phyloP scores from a whole-genome alignment of 2,329 filamentous ascomycete species.

The Pseudogymnoascus sp. region DNA sequence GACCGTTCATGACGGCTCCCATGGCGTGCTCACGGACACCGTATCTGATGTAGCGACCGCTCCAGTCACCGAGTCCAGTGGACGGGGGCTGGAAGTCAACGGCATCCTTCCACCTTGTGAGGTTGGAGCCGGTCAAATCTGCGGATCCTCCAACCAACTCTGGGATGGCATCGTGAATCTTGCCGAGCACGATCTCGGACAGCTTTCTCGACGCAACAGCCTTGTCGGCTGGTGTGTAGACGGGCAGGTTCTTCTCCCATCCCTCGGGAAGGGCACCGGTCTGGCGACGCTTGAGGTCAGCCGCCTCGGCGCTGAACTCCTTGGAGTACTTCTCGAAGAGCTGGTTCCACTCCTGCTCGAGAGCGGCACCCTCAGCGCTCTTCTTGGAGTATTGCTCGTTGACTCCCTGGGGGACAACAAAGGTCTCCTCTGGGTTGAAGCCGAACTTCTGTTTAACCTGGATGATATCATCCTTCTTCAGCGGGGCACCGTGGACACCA shows the following conservation, averaged over 20 bases:
- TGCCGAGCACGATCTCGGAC: conserved; percentile 86
- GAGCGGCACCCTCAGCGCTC: conserved; percentile 75
- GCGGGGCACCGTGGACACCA: conserved; percentile 90
- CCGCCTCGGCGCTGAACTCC: conserved; percentile 70
- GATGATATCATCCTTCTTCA: conserved; percentile 91
- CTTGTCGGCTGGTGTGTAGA: conserved; percentile 78
- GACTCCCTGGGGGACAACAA: conserved; percentile 88
- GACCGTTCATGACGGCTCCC: conserved; percentile 90
- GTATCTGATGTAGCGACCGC: conserved; percentile 86
- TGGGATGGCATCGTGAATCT: conserved; percentile 74
- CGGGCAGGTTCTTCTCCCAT: conserved; percentile 90
- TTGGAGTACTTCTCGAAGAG: conserved; percentile 79
- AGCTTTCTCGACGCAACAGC: conserved; percentile 93
- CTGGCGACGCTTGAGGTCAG: conserved; percentile 75
- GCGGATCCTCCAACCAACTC: conserved; percentile 95
- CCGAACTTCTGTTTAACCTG: conserved; percentile 92
- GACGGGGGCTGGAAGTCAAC: conserved; percentile 93
- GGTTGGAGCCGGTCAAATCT: conserved; percentile 96
- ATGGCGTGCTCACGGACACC: conserved; percentile 89
- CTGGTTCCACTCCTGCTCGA: conserved; percentile 92
- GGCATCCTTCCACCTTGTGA: conserved; percentile 95
- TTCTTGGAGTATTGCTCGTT: conserved; percentile 87
- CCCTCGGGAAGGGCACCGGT: conserved; percentile 82
- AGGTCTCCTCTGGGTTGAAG: conserved; percentile 90
- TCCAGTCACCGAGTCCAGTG: conserved; percentile 79